A percentile compares a stretch with the other conserved stretches of the same genome.
Evolutionary conservation across 208 protist species (phyloP).

Genomic region (Hexamita inflata): DNA sequence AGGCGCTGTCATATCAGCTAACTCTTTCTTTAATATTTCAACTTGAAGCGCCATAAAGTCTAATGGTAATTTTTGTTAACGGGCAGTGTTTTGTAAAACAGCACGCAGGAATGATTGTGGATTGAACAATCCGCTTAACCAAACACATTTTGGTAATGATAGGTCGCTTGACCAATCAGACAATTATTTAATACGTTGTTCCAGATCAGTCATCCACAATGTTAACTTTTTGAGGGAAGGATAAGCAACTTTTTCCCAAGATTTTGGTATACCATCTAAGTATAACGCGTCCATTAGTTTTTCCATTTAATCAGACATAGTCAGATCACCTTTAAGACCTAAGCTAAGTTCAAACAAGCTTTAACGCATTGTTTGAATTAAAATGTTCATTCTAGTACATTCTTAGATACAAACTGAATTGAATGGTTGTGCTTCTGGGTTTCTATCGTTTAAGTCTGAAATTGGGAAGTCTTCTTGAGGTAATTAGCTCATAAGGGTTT

Average conservation of each 20-base stretch:
- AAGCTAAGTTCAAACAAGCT: slow-evolving; percentile 85
- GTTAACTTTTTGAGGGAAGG: slow-evolving; percentile 68
- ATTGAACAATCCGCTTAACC: slow-evolving; percentile 83
- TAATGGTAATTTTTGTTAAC: slow-evolving; percentile 38
- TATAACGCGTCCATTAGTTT: slow-evolving; percentile 50
- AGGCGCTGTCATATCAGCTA: slow-evolving; percentile 58
- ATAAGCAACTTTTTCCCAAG: slow-evolving; percentile 81
- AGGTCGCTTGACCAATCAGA: slow-evolving; percentile 57
- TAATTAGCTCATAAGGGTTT: slow-evolving; percentile 52
- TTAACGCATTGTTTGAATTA: slow-evolving; percentile 65
- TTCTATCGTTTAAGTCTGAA: slow-evolving; percentile 43
- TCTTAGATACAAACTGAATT: slow-evolving; percentile 77
- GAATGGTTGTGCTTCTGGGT: slow-evolving; percentile 83
- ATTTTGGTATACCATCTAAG: slow-evolving; percentile 63
- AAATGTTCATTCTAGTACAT: slow-evolving; percentile 86
- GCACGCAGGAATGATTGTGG: slow-evolving; percentile 93
- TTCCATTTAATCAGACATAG: slow-evolving; percentile 60
- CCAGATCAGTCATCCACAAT: slow-evolving; percentile 80
- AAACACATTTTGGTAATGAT: slow-evolving; percentile 43
- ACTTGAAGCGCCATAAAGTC: slow-evolving; percentile 33
- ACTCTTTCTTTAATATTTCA: slow-evolving; percentile 67
- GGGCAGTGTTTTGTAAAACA: slow-evolving; percentile 70
- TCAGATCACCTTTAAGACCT: slow-evolving; percentile 62
- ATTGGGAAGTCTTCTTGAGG: slow-evolving; percentile 52
- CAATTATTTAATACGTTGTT: slow-evolving; percentile 74